These are phyloP conservation scores for Penicillium cosmopolitanum DNA, from an alignment of 495 filamentous ascomycete genomes.

Conservation along the genomic window DNA sequence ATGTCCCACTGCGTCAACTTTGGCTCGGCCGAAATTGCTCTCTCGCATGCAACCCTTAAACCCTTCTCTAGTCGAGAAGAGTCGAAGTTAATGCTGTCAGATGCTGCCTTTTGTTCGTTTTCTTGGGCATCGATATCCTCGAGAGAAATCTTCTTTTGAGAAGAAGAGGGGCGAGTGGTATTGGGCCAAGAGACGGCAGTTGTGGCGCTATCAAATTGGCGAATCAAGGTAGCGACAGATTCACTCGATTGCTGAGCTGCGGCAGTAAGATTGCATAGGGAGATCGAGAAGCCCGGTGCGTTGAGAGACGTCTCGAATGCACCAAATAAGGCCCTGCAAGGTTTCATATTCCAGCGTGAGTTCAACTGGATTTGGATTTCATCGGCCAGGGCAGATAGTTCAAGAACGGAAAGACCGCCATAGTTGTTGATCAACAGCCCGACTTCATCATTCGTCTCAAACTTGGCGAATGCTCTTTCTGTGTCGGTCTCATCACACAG, in stretches of 20 bases:
- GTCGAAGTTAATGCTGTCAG: neutral
- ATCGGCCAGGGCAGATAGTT: constrained; percentile 5
- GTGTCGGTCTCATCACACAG: constrained; percentile 5
- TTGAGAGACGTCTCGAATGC: constrained; percentile 11
- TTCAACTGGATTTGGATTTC: constrained; percentile 4
- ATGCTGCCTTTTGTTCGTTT: neutral
- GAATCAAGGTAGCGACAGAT: constrained; percentile 9
- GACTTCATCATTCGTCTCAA: constrained; percentile 8
- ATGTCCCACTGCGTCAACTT: constrained; percentile 13
- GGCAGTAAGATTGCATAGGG: constrained; percentile 12
- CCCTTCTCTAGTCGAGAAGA: neutral
- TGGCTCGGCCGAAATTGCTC: constrained; percentile 7
- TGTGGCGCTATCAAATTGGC: constrained; percentile 7
- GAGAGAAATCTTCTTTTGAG: neutral
- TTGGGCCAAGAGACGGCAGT: constrained; percentile 11
- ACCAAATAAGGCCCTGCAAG: constrained; percentile 7
- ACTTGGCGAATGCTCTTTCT: constrained; percentile 9
- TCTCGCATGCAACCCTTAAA: constrained; percentile 2
- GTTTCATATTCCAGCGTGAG: constrained; percentile 4
- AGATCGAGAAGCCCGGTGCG: constrained; percentile 15
- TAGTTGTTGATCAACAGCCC: constrained; percentile 12
- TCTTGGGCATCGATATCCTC: neutral
- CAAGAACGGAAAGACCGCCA: constrained; percentile 12
- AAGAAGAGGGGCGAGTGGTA: constrained; percentile 6
- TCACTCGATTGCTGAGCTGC: constrained; percentile 5